Percentiles rank a stretch among this genome's conserved stretches.
Evolutionary conservation across 2,329 filamentous ascomycete species (phyloP).

Genomic region (Eutypella sp.): DNA sequence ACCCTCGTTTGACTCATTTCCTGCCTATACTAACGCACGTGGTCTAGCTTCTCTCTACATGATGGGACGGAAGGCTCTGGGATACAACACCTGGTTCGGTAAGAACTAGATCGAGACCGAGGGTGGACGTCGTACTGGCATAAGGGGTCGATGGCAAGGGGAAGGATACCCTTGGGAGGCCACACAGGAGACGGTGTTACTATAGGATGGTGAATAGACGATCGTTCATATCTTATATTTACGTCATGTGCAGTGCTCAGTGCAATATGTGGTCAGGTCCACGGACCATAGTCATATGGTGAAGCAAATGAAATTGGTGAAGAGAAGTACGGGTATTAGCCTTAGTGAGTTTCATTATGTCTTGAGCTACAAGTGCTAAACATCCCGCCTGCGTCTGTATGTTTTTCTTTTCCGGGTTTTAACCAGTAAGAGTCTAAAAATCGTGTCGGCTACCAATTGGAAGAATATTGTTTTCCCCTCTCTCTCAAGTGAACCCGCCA

Average conservation of each 20-base stretch:
- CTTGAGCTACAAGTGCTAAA: constrained; percentile 13
- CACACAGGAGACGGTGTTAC: constrained; percentile 7
- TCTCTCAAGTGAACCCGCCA: constrained; percentile 5
- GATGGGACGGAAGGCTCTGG: constrained; percentile 66
- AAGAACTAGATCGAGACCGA: constrained; percentile 38
- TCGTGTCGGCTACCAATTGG: neutral
- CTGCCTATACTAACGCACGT: constrained; percentile 15
- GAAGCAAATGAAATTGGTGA: neutral
- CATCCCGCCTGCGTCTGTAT: constrained; percentile 14
- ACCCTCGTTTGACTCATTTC: neutral
- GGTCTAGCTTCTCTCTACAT: constrained; percentile 58
- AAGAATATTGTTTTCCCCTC: no score
- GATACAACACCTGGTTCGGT: constrained; percentile 75
- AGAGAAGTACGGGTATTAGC: constrained; percentile 8
- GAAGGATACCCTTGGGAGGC: no score
- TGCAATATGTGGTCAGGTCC: neutral
- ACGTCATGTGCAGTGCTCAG: constrained; percentile 1
- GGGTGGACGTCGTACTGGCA: no score
- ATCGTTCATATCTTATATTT: constrained; percentile 14
- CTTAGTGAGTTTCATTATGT: constrained; percentile 19
- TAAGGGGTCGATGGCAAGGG: no score
- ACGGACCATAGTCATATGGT: neutral
- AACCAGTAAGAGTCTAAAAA: constrained; percentile 16
- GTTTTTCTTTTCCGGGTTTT: constrained; percentile 15
- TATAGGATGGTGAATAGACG: constrained; percentile 17